A percentile compares a stretch with the other conserved stretches of the same genome.
These are phyloP conservation scores for Solanum boliviense DNA, from an alignment of 257 asterid genomes.

Conservation along the genomic window DNA sequence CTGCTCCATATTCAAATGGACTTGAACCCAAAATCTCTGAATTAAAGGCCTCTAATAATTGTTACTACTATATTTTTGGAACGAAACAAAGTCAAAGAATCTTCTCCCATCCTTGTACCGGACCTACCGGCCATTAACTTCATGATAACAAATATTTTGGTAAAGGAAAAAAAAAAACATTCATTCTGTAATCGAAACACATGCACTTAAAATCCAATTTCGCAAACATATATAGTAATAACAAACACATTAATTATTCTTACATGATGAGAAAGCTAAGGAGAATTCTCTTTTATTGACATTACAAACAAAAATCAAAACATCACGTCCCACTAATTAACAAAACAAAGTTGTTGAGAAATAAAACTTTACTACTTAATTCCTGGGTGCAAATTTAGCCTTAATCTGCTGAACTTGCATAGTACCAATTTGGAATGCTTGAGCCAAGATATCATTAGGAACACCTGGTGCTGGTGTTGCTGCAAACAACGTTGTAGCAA, in stretches of 20 bases:
- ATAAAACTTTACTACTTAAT: not conserved
- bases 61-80: no score
- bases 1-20: no score
- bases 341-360: not conserved
- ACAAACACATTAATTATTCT: not conserved
- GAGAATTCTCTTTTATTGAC: not conserved
- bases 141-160: not conserved
- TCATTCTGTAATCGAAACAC: not conserved
- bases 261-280: not conserved
- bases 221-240: not conserved
- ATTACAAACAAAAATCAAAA: not conserved
- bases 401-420: slow-evolving; percentile 55
- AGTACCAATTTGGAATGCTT: slow-evolving; percentile 44
- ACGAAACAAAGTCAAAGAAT: not conserved
- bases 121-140: not conserved
- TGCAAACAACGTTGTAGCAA: slow-evolving; percentile 51
- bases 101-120: not conserved
- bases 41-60: no score
- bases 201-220: not conserved
- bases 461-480: slow-evolving; percentile 54
- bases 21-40: fast-evolving
- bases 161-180: not conserved
- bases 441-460: slow-evolving; percentile 52
- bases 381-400: slow-evolving; percentile 49
- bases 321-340: not conserved